Conservation (phyloP, 2,329 filamentous ascomycete species). For the Alternaria infectoria region DNA sequence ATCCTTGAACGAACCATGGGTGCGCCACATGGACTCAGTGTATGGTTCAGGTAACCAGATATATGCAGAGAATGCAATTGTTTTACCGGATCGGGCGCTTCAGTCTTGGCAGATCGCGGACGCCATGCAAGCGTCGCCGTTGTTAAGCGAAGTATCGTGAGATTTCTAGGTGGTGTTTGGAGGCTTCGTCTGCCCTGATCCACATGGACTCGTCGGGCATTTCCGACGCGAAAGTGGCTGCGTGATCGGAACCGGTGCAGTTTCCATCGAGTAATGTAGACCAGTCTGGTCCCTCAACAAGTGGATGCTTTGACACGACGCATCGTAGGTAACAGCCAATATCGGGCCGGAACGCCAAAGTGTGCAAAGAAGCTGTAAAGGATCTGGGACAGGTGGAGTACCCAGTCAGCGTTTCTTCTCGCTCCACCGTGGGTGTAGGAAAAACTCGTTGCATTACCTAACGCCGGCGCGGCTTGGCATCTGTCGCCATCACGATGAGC, state of each 20-base stretch:
- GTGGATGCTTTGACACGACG: conserved; percentile 35
- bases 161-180: conserved; percentile 22
- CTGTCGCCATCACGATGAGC: conserved; percentile 18
- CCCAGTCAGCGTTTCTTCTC: conserved; percentile 25
- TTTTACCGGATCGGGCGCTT: conserved; percentile 24
- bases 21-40: neutral
- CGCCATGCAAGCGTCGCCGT: conserved; percentile 11
- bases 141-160: conserved; percentile 37
- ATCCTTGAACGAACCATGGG: conserved; percentile 6
- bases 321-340: conserved; percentile 17
- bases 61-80: conserved; percentile 27
- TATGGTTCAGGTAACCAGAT: neutral
- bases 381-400: conserved; percentile 32
- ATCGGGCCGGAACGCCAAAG: conserved; percentile 24
- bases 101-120: conserved; percentile 10
- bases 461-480: conserved; percentile 37
- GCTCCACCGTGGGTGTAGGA: conserved; percentile 21
- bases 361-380: conserved; percentile 31
- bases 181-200: neutral
- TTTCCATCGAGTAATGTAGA: conserved; percentile 32
- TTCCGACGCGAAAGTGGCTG: conserved; percentile 14
- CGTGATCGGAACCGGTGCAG: conserved; percentile 13
- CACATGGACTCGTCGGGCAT: conserved; percentile 12
- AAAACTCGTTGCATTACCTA: conserved; percentile 40
- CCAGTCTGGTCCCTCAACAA: conserved; percentile 39